Conservation (phyloP, 1,284 basidiomycete genomes). For the Ustilago hordei region DNA sequence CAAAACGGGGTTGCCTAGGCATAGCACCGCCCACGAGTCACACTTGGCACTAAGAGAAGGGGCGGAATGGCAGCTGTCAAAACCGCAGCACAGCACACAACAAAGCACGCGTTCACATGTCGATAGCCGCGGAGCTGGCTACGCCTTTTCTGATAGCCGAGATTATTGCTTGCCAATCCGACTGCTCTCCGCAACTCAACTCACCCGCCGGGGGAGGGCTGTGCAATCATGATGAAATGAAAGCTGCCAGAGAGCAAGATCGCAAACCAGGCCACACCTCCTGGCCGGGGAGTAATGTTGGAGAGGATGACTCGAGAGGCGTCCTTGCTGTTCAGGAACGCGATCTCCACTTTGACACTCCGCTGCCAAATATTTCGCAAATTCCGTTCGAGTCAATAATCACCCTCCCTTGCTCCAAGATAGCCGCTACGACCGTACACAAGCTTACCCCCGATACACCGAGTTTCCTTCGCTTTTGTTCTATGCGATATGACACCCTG, state of each 20-base stretch:
- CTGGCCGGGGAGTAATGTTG: neutral
- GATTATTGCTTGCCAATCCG: neutral
- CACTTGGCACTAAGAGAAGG: neutral
- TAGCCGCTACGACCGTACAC: neutral
- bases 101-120: neutral
- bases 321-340: neutral
- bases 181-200: too few species aligned
- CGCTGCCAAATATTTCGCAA: slow-evolving; percentile 2
- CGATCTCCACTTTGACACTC: neutral
- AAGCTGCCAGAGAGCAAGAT: neutral
- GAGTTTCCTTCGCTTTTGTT: neutral
- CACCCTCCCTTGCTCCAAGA: neutral
- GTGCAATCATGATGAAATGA: too few species aligned
- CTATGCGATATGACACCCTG: neutral
- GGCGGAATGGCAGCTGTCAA: slow-evolving; percentile 14
- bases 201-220: too few species aligned
- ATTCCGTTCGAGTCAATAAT: neutral
- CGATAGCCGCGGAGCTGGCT: slow-evolving; percentile 14
- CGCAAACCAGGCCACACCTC: neutral
- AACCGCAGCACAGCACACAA: slow-evolving; percentile 3
- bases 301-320: neutral
- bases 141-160: slow-evolving; percentile 5
- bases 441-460: neutral
- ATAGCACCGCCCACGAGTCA: slow-evolving; percentile 2
- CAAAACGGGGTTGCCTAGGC: neutral